phyloP scores from a whole-genome alignment of 768 basidiomycete genomes.

The Boletus barrowsii region DNA sequence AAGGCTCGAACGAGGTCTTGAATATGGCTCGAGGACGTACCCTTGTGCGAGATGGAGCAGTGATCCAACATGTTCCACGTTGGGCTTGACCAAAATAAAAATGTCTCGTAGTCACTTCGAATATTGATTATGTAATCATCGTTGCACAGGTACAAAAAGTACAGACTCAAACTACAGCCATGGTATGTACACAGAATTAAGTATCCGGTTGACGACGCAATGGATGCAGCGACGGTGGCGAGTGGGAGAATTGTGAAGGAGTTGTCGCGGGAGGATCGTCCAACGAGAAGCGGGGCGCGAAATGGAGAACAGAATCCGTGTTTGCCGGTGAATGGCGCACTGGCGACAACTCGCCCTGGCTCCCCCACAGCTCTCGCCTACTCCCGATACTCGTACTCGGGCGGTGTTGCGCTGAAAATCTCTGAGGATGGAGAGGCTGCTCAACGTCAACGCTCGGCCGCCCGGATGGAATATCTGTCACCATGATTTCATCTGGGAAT shows the following conservation, averaged over 20 bases:
- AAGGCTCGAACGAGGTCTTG: constrained; percentile 2
- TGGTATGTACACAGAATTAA: neutral
- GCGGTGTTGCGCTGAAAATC: constrained; percentile 2
- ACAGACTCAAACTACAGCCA: constrained; percentile 4
- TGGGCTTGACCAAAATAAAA: no score
- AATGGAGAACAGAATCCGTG: constrained; percentile 5
- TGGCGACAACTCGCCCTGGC: constrained; percentile 10
- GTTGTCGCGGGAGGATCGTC: constrained; percentile 5
- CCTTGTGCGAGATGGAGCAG: constrained; percentile 94
- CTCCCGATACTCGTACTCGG: constrained; percentile 18
- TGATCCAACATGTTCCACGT: constrained; percentile 76
- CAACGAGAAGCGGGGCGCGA: constrained; percentile 14
- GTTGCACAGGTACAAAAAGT: neutral
- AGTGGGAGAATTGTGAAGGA: constrained; percentile 1
- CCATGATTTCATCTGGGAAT: constrained; percentile 13
- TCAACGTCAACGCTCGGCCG: constrained; percentile 22
- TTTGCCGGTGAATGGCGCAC: constrained; percentile 6
- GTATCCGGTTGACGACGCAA: constrained; percentile 23
- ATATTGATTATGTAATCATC: constrained; percentile 10
- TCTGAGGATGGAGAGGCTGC: constrained; percentile 20
- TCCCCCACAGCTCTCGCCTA: constrained; percentile 21
- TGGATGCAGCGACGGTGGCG: constrained; percentile 20
- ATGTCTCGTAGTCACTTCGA: no score
- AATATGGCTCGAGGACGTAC: constrained; percentile 35
- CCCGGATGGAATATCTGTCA: constrained; percentile 8